These are phyloP conservation scores for Moesziomyces sp. DNA, from an alignment of 1,284 basidiomycete species.

Conservation along the genomic window DNA sequence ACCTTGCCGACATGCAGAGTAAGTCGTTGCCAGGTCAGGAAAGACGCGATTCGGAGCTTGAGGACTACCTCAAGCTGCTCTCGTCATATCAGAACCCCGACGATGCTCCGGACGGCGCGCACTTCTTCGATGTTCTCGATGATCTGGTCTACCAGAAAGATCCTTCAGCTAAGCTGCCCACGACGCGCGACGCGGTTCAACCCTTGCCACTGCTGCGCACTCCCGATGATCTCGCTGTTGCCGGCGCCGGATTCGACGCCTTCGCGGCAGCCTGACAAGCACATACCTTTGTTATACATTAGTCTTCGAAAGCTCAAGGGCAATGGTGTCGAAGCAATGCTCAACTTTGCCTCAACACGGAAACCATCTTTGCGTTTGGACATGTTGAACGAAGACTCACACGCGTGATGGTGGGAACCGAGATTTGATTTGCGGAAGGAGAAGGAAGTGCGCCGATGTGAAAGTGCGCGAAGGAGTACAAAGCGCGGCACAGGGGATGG, in stretches of 20 bases:
- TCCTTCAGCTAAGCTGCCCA: slow-evolving; percentile 15
- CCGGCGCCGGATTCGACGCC: slow-evolving; percentile 33
- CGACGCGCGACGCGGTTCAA: slow-evolving; percentile 3
- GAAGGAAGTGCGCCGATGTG: too few relatives aligned
- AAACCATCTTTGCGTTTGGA: too few relatives aligned
- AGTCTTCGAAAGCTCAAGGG: too few relatives aligned
- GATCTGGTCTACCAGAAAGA: slow-evolving; percentile 40
- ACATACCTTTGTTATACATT: too few relatives aligned
- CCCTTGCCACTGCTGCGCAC: slow-evolving; percentile 18
- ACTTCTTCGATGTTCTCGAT: slow-evolving; percentile 45
- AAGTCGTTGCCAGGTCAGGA: slow-evolving; percentile 2
- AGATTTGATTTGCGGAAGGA: too few relatives aligned
- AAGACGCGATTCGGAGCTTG: slow-evolving; percentile 25
- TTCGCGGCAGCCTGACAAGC: slow-evolving; percentile 14
- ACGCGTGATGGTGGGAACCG: too few relatives aligned
- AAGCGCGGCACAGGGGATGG: too few relatives aligned
- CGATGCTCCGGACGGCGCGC: slow-evolving; percentile 30
- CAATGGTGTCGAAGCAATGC: too few relatives aligned
- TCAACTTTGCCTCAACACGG: too few relatives aligned
- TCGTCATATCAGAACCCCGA: slow-evolving; percentile 47
- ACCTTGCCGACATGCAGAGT: slow-evolving; percentile 1
- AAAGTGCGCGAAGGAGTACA: too few relatives aligned
- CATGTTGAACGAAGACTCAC: too few relatives aligned
- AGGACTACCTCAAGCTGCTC: slow-evolving; percentile 41
- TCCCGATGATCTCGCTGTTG: slow-evolving; percentile 23